Evolutionary conservation across 176 grass and related monocot genomes (phyloP).

Genomic region (Oryza coarctata): DNA sequence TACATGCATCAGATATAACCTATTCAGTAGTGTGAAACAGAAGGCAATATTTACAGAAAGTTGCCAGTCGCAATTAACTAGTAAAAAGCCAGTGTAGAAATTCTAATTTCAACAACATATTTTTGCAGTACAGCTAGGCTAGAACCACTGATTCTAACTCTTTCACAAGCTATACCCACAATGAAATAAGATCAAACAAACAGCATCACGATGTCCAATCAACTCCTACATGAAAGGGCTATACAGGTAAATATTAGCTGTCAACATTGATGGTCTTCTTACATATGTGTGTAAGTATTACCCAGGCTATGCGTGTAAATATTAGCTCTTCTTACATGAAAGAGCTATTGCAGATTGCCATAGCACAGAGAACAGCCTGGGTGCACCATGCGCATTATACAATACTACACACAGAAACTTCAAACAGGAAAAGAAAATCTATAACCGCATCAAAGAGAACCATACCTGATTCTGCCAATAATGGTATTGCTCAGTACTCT

Average conservation of each 20-base stretch:
- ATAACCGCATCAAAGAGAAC: constrained; percentile 8
- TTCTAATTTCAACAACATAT: not conserved
- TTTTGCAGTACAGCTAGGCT: not conserved
- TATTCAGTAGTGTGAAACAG: constrained; percentile 12
- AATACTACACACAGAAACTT: constrained; percentile 15
- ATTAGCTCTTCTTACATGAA: constrained; percentile 14
- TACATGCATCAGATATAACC: not conserved
- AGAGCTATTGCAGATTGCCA: not conserved
- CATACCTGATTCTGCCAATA: constrained; percentile 97
- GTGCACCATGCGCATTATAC: not conserved
- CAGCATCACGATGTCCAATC: not conserved
- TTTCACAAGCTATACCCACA: not conserved
- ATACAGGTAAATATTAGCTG: not conserved
- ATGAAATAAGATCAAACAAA: not conserved
- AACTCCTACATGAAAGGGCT: not conserved
- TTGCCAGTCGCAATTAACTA: not conserved
- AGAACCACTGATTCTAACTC: not conserved
- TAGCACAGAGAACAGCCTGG: not conserved
- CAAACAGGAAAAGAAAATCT: not conserved
- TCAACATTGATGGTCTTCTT: not conserved
- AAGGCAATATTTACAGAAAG: not conserved
- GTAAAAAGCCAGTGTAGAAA: not conserved
- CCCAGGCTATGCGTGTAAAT: not conserved
- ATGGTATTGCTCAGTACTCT: constrained; percentile 94
- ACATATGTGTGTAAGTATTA: too few species aligned